phyloP scores from a whole-genome alignment of 139 green algal species.

The Chlorella sp. region DNA sequence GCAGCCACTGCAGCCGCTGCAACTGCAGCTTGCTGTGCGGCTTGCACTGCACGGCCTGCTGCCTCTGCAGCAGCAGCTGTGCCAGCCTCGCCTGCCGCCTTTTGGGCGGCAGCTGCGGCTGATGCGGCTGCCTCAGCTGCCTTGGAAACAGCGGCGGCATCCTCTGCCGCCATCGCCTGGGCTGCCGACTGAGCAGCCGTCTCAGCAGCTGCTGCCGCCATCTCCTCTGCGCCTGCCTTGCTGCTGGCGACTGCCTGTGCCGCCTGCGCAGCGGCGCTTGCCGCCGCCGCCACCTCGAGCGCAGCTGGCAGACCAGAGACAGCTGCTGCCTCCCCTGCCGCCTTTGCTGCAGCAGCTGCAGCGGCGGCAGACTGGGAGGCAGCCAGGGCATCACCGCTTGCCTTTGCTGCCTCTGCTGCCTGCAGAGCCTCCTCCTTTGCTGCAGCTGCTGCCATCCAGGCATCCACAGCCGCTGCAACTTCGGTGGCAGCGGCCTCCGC shows the following conservation, averaged over 20 bases:
- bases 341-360: neutral
- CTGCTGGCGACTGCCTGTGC: too few relatives aligned
- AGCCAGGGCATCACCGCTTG: constrained; percentile 5
- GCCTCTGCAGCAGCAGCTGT: too few relatives aligned
- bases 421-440: neutral
- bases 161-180: too few relatives aligned
- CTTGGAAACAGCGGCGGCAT: neutral
- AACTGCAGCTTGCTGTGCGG: neutral
- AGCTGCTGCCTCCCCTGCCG: neutral
- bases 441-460: neutral
- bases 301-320: neutral
- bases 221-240: too few relatives aligned
- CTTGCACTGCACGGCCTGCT: neutral
- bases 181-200: too few relatives aligned
- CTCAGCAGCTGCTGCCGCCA: too few relatives aligned
- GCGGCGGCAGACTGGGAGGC: neutral
- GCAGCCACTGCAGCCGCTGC: neutral
- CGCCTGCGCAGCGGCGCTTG: neutral
- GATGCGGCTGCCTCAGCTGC: too few relatives aligned
- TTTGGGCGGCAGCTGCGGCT: too few relatives aligned
- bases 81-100: too few relatives aligned
- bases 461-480: neutral
- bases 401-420: neutral
- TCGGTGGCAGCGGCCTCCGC: constrained; percentile 1
- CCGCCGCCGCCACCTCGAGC: neutral